Evolutionary conservation across 345 rosid genomes (phyloP).

Genomic region (Camelina sativa): DNA sequence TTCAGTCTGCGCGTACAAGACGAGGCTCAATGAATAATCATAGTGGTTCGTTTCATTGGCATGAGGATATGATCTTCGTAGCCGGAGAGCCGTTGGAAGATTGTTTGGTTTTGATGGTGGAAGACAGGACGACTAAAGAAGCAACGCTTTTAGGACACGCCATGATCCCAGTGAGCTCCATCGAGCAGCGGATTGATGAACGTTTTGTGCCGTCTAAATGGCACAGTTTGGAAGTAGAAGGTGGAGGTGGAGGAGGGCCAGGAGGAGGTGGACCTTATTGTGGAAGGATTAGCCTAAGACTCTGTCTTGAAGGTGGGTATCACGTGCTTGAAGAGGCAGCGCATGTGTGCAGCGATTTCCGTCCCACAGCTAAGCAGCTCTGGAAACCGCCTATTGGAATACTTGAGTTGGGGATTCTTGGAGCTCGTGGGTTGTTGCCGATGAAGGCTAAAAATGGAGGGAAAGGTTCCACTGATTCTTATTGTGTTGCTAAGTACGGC

Average conservation of each 20-base stretch:
- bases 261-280: conserved; percentile 50
- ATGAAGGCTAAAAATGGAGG: conserved; percentile 77
- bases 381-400: conserved; percentile 96
- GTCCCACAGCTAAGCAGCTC: conserved; percentile 95
- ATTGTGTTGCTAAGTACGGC: conserved; percentile 94
- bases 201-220: conserved; percentile 75
- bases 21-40: conserved; percentile 78
- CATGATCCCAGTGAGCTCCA: conserved; percentile 67
- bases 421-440: conserved; percentile 90
- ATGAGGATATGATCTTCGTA: conserved; percentile 85
- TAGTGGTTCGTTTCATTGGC: conserved; percentile 82
- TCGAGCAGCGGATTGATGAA: conserved; percentile 84
- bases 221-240: conserved; percentile 59
- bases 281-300: conserved; percentile 73
- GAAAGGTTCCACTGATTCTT: conserved; percentile 89
- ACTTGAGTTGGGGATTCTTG: conserved; percentile 87
- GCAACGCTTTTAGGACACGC: conserved; percentile 58
- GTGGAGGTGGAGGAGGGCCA: conserved; percentile 30
- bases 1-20: conserved; percentile 79
- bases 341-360: conserved; percentile 95
- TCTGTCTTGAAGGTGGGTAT: conserved; percentile 96
- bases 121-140: conserved; percentile 78
- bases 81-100: conserved; percentile 95
- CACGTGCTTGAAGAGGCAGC: conserved; percentile 99
- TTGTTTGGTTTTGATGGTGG: conserved; percentile 63